Evolutionary conservation across 345 rosid genomes (phyloP).

Genomic region (Eucalyptus sideroxylon): DNA sequence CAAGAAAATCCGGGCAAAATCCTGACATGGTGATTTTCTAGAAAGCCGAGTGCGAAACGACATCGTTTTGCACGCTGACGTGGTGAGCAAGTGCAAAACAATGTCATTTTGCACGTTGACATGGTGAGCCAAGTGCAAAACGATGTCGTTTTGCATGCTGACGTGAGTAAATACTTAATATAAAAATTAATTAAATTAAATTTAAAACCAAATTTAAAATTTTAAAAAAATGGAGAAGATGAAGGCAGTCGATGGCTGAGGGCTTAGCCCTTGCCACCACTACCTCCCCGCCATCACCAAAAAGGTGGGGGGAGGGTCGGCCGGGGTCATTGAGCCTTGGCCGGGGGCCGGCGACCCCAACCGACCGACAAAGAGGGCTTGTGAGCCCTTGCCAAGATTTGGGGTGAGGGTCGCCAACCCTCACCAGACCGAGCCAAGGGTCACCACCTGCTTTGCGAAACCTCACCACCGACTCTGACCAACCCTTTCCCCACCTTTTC

Average conservation of each 20-base stretch:
- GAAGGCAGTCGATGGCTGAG: fast-evolving
- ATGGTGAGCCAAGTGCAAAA: too few relatives aligned
- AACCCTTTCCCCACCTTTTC: too few relatives aligned
- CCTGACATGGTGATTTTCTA: fast-evolving
- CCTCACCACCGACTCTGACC: fast-evolving
- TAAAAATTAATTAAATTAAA: too few relatives aligned
- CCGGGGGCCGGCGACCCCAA: fast-evolving
- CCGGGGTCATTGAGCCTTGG: fast-evolving
- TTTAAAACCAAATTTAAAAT: too few relatives aligned
- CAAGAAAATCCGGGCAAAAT: fast-evolving
- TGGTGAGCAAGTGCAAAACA: too few relatives aligned
- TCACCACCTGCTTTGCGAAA: fast-evolving
- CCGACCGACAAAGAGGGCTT: fast-evolving
- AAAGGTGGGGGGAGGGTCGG: too few relatives aligned
- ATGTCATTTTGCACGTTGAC: too few relatives aligned
- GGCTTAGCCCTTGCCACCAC: fast-evolving
- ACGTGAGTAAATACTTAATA: too few relatives aligned
- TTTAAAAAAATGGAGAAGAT: too few relatives aligned
- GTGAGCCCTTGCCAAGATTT: fast-evolving
- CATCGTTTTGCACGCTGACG: fast-evolving
- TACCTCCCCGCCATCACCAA: fast-evolving
- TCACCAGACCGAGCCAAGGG: fast-evolving
- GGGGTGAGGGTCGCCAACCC: too few relatives aligned
- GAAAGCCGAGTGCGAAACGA: fast-evolving
- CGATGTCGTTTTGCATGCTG: too few relatives aligned